Percentiles rank a stretch among this genome's conserved stretches.
phyloP scores from a whole-genome alignment of 2,329 filamentous ascomycete genomes.

The Teratosphaeria destructans region DNA sequence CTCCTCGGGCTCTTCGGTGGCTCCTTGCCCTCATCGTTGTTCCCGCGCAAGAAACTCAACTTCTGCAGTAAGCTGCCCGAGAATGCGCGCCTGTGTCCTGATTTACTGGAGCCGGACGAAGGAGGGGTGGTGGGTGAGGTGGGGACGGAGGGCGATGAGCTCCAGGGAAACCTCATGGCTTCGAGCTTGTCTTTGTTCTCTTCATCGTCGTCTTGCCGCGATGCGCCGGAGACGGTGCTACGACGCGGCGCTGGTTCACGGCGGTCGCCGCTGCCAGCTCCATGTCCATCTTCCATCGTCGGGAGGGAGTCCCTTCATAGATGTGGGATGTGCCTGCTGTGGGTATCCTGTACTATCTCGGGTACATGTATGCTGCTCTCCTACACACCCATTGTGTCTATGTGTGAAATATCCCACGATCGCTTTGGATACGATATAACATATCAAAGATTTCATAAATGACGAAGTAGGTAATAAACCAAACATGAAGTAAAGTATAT shows the following conservation, averaged over 20 bases:
- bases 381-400: background rate
- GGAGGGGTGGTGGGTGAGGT: constrained; percentile 6
- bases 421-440: background rate
- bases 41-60: constrained; percentile 56
- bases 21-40: constrained; percentile 24
- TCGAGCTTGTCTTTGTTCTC: constrained; percentile 6
- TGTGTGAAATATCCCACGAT: background rate
- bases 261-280: constrained; percentile 6
- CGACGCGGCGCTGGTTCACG: constrained; percentile 3
- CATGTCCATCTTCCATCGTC: constrained; percentile 6
- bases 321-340: background rate
- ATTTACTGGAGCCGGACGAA: background rate
- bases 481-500: no score
- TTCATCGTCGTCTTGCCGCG: background rate
- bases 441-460: background rate
- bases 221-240: constrained; percentile 4
- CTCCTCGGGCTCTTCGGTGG: constrained; percentile 17
- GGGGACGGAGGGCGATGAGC: constrained; percentile 10
- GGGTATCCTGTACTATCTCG: background rate
- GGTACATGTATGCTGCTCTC: background rate
- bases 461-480: background rate
- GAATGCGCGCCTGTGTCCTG: constrained; percentile 42
- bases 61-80: constrained; percentile 58
- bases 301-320: background rate
- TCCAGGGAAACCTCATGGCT: constrained; percentile 19